Conservation (phyloP, 2,329 filamentous ascomycete species). For the Xylariaceae sp. region DNA sequence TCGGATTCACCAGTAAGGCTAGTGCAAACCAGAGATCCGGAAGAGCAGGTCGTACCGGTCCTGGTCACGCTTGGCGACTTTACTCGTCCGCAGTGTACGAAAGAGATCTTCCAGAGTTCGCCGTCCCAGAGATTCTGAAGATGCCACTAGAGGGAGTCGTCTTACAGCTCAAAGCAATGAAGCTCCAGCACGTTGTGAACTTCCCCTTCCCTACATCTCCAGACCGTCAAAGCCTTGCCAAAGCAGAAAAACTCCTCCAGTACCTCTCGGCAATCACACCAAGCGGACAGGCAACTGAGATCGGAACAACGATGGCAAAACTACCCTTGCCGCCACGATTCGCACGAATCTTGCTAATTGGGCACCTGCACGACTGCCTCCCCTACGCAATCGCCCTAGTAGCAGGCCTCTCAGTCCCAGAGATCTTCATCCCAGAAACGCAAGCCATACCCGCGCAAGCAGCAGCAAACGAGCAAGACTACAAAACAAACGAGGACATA, state of each 20-base stretch:
- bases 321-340: slow-evolving; percentile 91
- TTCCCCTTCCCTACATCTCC: slow-evolving; percentile 96
- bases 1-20: slow-evolving; percentile 97
- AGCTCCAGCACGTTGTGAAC: slow-evolving; percentile 82
- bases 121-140: slow-evolving; percentile 82
- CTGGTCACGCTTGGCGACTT: slow-evolving; percentile 90
- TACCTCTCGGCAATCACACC: slow-evolving; percentile 79
- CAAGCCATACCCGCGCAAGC: slow-evolving; percentile 63
- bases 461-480: slow-evolving; percentile 37
- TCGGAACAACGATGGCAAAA: slow-evolving; percentile 78
- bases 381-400: slow-evolving; percentile 87
- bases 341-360: slow-evolving; percentile 86
- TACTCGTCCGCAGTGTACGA: slow-evolving; percentile 96
- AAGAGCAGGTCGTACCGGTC: slow-evolving; percentile 91
- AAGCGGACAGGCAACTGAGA: slow-evolving; percentile 71
- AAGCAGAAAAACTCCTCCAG: slow-evolving; percentile 80
- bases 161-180: slow-evolving; percentile 92
- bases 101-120: slow-evolving; percentile 80
- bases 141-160: slow-evolving; percentile 93
- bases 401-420: slow-evolving; percentile 81
- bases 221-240: slow-evolving; percentile 69
- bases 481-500: slow-evolving; percentile 65
- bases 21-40: slow-evolving; percentile 89
- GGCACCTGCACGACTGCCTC: slow-evolving; percentile 76
- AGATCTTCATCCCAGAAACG: slow-evolving; percentile 80